Evolutionary conservation across 129 eudicot genomes (phyloP).

Genomic region (Gnaphalium uliginosum): DNA sequence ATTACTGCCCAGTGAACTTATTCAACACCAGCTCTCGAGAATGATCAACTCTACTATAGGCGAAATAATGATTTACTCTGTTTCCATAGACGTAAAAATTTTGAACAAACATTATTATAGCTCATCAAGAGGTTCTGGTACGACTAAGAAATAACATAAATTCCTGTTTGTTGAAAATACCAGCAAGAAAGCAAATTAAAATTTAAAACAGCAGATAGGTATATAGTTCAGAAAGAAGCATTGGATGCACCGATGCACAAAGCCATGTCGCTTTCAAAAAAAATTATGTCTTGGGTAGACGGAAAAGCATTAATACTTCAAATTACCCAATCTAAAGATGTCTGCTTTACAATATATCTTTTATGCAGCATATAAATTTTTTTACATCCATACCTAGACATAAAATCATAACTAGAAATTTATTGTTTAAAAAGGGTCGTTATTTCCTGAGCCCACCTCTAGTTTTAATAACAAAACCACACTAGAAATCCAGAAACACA

Average conservation of each 20-base stretch:
- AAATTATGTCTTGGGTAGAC: neutral
- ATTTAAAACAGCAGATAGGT: neutral
- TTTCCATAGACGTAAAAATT: neutral
- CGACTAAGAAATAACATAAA: neutral
- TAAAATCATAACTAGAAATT: neutral
- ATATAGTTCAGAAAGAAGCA: neutral
- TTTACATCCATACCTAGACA: neutral
- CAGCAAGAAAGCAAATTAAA: neutral
- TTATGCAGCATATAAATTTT: neutral
- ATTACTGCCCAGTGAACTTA: neutral
- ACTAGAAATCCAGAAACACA: constrained; percentile 15
- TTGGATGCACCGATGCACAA: neutral
- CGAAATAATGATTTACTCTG: neutral
- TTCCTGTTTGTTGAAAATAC: neutral
- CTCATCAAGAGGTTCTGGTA: neutral
- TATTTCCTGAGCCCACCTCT: neutral
- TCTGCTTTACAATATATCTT: neutral
- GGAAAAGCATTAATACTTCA: neutral
- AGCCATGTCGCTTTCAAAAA: too few species aligned
- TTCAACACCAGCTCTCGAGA: neutral
- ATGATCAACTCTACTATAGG: neutral
- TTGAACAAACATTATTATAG: neutral
- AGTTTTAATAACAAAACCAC: neutral
- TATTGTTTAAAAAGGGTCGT: neutral
- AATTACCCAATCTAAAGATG: neutral